These are phyloP conservation scores for Lathyrus sativus DNA, from an alignment of 306 rosid species.

Conservation along the genomic window DNA sequence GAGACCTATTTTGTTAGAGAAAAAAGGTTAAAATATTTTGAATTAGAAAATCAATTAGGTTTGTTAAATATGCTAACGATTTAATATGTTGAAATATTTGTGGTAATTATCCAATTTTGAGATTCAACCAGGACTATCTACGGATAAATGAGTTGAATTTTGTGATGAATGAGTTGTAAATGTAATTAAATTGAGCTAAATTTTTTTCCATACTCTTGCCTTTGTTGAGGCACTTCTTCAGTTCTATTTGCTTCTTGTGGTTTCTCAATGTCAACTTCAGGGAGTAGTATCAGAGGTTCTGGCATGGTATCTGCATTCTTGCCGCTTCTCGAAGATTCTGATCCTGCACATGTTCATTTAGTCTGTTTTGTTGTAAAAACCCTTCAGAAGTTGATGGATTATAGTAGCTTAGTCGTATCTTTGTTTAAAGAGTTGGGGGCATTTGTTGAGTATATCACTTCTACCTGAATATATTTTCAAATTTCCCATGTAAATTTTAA, in stretches of 20 bases:
- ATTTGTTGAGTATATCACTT: slow-evolving; percentile 8
- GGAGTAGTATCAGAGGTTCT: slow-evolving; percentile 88
- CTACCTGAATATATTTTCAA: slow-evolving; percentile 1
- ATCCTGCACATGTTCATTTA: slow-evolving; percentile 83
- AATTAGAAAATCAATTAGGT: too few species aligned
- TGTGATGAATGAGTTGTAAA: too few species aligned
- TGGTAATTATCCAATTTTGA: too few species aligned
- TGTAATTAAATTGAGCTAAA: too few species aligned
- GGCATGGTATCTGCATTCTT: slow-evolving; percentile 98
- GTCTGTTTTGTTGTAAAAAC: slow-evolving; percentile 96
- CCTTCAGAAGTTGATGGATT: slow-evolving; percentile 97
- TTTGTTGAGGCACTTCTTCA: slow-evolving; percentile 99
- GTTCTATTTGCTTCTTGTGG: slow-evolving; percentile 92
- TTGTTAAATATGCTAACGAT: too few species aligned
- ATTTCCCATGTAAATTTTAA: not conserved
- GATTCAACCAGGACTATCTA: too few species aligned
- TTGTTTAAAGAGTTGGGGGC: slow-evolving; percentile 90
- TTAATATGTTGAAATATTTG: too few species aligned
- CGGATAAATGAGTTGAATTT: too few species aligned
- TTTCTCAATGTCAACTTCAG: slow-evolving; percentile 86
- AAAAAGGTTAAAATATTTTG: too few species aligned
- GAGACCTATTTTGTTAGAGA: too few species aligned
- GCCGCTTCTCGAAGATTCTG: slow-evolving; percentile 88
- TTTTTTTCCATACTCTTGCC: too few species aligned
- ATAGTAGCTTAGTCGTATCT: slow-evolving; percentile 89